Conservation (phyloP, 352 stramenopile species). For the Phytophthora boehmeriae region DNA sequence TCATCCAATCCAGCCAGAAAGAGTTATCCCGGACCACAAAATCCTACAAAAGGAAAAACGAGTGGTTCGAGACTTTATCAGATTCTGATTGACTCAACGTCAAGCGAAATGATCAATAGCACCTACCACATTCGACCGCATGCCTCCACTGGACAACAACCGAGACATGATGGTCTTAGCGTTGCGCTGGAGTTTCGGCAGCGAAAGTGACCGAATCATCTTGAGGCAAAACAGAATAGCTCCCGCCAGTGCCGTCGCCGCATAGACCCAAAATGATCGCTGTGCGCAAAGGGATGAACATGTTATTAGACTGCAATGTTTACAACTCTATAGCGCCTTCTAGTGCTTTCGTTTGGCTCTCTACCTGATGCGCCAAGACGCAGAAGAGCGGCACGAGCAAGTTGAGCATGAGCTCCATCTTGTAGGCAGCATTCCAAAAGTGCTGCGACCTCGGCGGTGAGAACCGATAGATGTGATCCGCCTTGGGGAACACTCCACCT, state of each 20-base stretch:
- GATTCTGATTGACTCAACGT: background rate
- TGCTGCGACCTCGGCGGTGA: constrained; percentile 68
- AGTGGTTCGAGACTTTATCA: background rate
- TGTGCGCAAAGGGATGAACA: constrained; percentile 27
- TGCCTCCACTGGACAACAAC: constrained; percentile 63
- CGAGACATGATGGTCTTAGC: constrained; percentile 80
- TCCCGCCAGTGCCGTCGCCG: constrained; percentile 62
- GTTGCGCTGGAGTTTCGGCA: constrained; percentile 67
- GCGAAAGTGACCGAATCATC: constrained; percentile 74
- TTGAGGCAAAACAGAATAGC: constrained; percentile 63
- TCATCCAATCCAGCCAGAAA: constrained; percentile 90
- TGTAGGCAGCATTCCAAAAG: constrained; percentile 83
- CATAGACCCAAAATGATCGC: constrained; percentile 85
- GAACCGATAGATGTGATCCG: constrained; percentile 82
- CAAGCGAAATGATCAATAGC: background rate
- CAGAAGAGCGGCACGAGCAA: constrained; percentile 79
- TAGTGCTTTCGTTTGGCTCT: constrained; percentile 16
- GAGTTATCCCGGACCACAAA: constrained; percentile 80
- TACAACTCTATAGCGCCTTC: constrained; percentile 3
- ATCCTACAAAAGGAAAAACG: constrained; percentile 45
- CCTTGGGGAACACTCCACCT: constrained; percentile 71
- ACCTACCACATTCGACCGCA: constrained; percentile 59
- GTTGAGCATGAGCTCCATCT: constrained; percentile 83
- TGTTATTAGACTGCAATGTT: constrained; percentile 25
- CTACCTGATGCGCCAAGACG: constrained; percentile 80